Evolutionary conservation across 2,329 filamentous ascomycete genomes (phyloP), one percentile per base, ranked within the genome.

Genomic region (Colletotrichum scovillei): DNA sequence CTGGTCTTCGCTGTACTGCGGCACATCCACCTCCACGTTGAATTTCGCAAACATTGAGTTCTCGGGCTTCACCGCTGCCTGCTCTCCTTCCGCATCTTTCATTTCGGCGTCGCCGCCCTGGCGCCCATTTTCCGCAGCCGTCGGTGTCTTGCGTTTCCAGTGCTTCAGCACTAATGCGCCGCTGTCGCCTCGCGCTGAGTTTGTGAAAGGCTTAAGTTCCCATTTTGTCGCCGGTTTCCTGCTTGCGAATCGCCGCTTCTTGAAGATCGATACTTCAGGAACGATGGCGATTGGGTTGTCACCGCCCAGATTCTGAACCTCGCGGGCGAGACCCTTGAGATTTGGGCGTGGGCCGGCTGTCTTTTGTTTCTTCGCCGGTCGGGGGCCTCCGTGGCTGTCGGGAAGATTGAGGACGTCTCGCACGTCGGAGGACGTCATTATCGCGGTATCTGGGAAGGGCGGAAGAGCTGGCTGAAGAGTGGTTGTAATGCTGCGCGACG

Each of bases 331-430:
- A 28, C 91, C 91, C 76, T 92, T 92, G 66, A 92, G 80, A 75
- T 88, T 91, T 53, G 86, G 87, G 66, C 87, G 86, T 76, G 92
- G 89, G 59, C 88, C 89, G 19, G 88, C 86, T 7, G 90, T 86
- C 81, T 93, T 95, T 78, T 92, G 91, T 81, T 96, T 95, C 85
- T 97, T 97, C 56, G 89, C 84, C 53, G 92, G 90, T 75, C 92
- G 85, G 67, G 86, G 80, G 64, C 83, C 85, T 63, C 85, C 78
- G 63, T 84, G 78, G 74, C 86, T 84, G 38, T 91, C 92, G 77
- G 92, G 92, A 81, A 97, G 87, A 82, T 95, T 94, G 80, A 97
- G 91, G 80, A 97, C 94, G 82, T 97, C 95, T 85, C 94, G 94
- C 78, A 97, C 91, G 87, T 97, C 95, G 82, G 92, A 90, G 75